These are phyloP conservation scores for Punctularia strigosozonata DNA, from an alignment of 768 basidiomycete genomes.

Conservation along the genomic window DNA sequence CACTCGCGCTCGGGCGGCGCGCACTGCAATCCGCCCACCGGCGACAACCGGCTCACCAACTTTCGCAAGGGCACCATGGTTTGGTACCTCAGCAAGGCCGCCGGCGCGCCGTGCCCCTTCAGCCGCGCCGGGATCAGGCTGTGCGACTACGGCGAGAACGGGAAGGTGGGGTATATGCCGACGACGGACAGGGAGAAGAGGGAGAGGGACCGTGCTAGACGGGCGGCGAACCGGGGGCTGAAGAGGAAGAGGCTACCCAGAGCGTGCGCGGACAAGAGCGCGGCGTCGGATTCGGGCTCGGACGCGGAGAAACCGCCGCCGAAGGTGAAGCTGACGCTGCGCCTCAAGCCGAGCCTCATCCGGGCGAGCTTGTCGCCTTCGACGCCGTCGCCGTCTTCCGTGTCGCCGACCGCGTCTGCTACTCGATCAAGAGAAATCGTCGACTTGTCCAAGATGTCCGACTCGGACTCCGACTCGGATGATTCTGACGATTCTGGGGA, in stretches of 20 bases:
- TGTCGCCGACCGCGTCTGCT: constrained; percentile 6
- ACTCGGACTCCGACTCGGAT: constrained; percentile 21
- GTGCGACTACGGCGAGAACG: constrained; percentile 50
- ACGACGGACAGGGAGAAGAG: constrained; percentile 17
- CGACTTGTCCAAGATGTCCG: constrained; percentile 30
- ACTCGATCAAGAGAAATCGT: constrained; percentile 18
- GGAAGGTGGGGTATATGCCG: constrained; percentile 21
- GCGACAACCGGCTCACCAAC: constrained; percentile 42
- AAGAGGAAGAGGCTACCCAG: constrained; percentile 31
- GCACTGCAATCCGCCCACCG: constrained; percentile 23
- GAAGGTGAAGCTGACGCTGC: constrained; percentile 62
- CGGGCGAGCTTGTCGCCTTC: no score
- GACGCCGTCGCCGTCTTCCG: constrained; percentile 12
- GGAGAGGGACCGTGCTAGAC: constrained; percentile 15
- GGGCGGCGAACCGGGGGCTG: constrained; percentile 29
- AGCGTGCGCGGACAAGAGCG: constrained; percentile 15
- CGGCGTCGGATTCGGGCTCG: constrained; percentile 12
- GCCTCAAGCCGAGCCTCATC: constrained; percentile 42
- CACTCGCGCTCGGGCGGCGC: constrained; percentile 63
- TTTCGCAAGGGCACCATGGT: constrained; percentile 72
- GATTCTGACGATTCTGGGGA: constrained; percentile 21
- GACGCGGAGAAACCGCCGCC: constrained; percentile 32
- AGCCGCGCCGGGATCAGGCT: constrained; percentile 60
- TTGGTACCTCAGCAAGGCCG: constrained; percentile 69
- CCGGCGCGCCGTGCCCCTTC: constrained; percentile 70